Base-by-base conservation (phyloP, 2,329 filamentous ascomycete species). In the Stemphylium beticola region DNA sequence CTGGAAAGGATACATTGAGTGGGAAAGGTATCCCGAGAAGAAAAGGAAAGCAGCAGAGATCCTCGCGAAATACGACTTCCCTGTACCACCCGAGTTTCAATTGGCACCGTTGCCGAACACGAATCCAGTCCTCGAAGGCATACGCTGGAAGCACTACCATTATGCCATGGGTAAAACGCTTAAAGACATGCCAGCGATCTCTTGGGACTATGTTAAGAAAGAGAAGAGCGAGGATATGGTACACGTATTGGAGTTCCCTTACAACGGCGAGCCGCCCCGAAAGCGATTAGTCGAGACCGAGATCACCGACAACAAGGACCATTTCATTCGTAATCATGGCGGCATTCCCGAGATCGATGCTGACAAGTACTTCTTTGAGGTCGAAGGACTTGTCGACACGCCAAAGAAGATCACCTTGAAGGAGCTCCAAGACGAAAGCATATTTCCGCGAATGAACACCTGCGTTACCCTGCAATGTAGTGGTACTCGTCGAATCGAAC, bases 311-410 rank as follows among this genome's bases (percentile, higher is more conserved):
- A 91, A 89, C 56, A 61, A 76, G 4, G 75, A 83, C n/a, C 83
- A 87, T 60, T 91, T 89, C 60, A 85, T 91, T 0, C 80, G 88
- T 7, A 91, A 91, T 55, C 88, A 91, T 57, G 87, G 88, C 9
- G 87, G 88, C 0, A 85, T 91, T 15, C 89, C 89, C 0, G 76
- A 83, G 7, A 89, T 91, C 49, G 81, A 88, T 8, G 74, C 80
- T 1, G 78, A 83, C 0, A 76, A 81, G 2, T 87, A 77, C 64
- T 80, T 75, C 20, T 77, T 88, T 14, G 74, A 77, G 2, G 70
- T 90, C 4, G 84, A 85, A 52, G 87, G 87, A 0, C 76, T 88
- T 0, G 87, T 90, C 3, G 82, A 82, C 5, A 77, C 82, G 2
- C 85, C 87, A 0, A 80, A 81, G 48, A 77, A 69, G 1, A 79